Base-by-base conservation (phyloP, 495 filamentous ascomycete genomes). In the Neurospora terricola region DNA sequence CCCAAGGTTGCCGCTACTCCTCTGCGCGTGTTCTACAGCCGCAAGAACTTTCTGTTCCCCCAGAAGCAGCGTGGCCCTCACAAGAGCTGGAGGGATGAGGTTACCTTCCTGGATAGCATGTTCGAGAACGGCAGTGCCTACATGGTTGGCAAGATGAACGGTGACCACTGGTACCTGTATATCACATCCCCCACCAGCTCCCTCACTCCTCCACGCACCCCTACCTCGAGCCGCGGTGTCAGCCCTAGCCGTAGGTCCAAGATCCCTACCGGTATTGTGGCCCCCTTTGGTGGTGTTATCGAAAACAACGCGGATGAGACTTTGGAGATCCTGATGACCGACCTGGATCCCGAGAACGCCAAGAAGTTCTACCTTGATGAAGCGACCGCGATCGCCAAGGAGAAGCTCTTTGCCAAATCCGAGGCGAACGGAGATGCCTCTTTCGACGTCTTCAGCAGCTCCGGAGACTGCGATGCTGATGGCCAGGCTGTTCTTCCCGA, bases 91-190 rank as follows among this genome's bases (percentile, higher is more conserved):
- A 90, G 93, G 76, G 90, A 98, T 77, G 96, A 99, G 80, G 96
- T 99, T 75, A 90, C 89, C 72, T 96, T 88, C 74, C 86, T 99
- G 73, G 96, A 99, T 83, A 88, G 90, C 77, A 91, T 92, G 77
- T 98, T 98, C 80, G 86, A 91, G 68, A 91, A 92, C 72, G 96
- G 96, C 54, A 98, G 95, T 81, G 96, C 96, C 38, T 99, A 99
- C 83, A 96, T 98, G 94, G 96, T 99, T 74, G 96, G 96, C 76
- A 97, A 97, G 82, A 98, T 98, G 94, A 99, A 99, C 78, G 95
- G 96, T 74, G 96, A 98, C 82, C 96, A 99, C 78, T 99, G 96
- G 96, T 98, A 98, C 78, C 85, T 99, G 45, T 99, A 98, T 82
- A 88, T 98, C 80, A 99, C 96, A 39, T 91, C 93, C 70, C 94